Percentiles rank a stretch among this genome's conserved stretches.
Conservation (phyloP, 208 protist species). For the Leishmania lainsoni region DNA sequence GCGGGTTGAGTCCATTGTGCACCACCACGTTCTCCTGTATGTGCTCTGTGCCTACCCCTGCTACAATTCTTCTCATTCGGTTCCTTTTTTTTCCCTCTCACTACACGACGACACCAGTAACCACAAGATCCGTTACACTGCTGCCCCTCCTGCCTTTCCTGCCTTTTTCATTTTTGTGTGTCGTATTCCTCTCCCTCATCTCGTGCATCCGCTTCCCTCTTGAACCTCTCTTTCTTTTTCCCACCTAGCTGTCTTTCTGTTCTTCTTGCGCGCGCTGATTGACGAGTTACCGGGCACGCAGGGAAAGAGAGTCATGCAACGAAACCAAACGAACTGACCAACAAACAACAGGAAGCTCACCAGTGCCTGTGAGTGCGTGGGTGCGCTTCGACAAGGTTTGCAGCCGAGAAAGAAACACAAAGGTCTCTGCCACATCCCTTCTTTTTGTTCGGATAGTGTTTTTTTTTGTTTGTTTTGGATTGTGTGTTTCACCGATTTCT, state of each 20-base stretch:
- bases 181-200: background rate
- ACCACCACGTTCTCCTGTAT: background rate
- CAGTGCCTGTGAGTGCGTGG: background rate
- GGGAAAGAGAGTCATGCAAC: background rate
- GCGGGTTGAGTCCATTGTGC: background rate
- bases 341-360: background rate
- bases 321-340: too few species aligned
- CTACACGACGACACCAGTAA: background rate
- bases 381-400: background rate
- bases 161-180: background rate
- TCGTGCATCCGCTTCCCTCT: background rate
- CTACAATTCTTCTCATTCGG: background rate
- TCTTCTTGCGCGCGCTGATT: background rate
- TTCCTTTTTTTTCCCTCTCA: background rate
- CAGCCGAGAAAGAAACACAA: background rate
- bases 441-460: background rate
- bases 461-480: background rate
- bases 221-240: background rate
- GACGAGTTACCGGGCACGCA: background rate
- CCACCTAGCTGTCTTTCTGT: background rate
- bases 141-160: background rate
- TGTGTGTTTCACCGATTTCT: background rate
- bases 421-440: background rate
- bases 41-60: background rate
- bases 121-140: background rate